Evolutionary conservation across 495 filamentous ascomycete species (phyloP), one percentile per base, ranked within the genome.

Genomic region (Darksidea phi): DNA sequence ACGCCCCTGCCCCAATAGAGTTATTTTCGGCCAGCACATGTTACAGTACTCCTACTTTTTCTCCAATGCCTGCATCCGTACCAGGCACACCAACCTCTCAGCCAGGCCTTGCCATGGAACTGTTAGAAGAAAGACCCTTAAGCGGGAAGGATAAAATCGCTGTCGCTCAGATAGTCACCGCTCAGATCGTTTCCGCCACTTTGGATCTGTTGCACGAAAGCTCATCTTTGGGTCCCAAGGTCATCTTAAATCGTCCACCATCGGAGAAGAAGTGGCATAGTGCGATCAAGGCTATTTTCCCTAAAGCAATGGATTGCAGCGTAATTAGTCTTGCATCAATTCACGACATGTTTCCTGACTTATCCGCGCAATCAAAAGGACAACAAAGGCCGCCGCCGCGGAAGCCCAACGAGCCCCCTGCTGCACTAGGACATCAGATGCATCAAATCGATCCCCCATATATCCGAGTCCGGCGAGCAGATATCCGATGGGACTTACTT

Each of bases 391-490:
- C 58, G 34, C 45, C 57, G 17, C 60, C 57, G 2, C 61, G 68
- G 15, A 67, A 45, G 43, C 46, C 25, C 25, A 64, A 67, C 28
- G 67, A 66, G 26, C 46, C 24, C 6, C 17, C 59, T 26, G 32
- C 36, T 15, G 42, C 53, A 3, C 58, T 54, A 5, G 50, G 66
- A 47, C 37, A 58, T 37, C 61, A 54, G 54, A 73, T 78, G 43
- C 73, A 75, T 50, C 68, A 59, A 12, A 61, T 82, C 25, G 74
- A 78, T 8, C 77, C 83, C 3, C 90, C 90, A 2, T 87, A 91
- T 69, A 69, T 96, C 24, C 88, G 90, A 45, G 74, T 97, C 17
- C 86, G 88, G 41, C 84, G 92, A 1, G 84, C 86, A 12, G 88
- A 91, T 45, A 83, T 81, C 6, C 83, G 78, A 51, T 78, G 94